Evolutionary conservation across 495 filamentous ascomycete genomes (phyloP), one percentile per base, ranked within the genome.

Genomic region (Podospora tetraspora): DNA sequence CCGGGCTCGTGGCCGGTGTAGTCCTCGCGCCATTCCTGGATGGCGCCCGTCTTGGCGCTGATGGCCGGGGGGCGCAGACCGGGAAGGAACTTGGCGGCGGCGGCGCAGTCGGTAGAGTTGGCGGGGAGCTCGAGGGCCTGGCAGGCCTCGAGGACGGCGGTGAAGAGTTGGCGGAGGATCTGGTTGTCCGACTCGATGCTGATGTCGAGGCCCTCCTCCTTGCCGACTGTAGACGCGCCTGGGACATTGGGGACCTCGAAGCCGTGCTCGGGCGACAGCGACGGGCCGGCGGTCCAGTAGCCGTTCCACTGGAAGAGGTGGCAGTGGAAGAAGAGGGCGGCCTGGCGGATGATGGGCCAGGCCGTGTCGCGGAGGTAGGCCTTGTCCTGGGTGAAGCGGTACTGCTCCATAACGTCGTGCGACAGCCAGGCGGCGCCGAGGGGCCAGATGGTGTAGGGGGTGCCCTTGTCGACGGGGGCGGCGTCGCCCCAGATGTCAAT

Each of bases 401-500:
- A 84, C 58, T 80, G 78, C 62, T 86, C 83, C 71, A 81, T 81
- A 19, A 79, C 72, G 65, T 86, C 81, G 19, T 70, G 71, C 19
- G 76, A 79, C 3, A 86, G 75, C 84, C 84, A 86, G 12, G 82
- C 81, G 12, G 76, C 79, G 7, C 83, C 81, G 11, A 84, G 77
- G 0, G 83, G 83, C 79, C 80, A 84, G 32, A 84, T 71, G 19
- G 79, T 84, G 9, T 78, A 78, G 5, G 78, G 76, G 57, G 81
- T 81, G 73, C 79, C 80, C 24, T 77, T 73, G 69, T 85, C 81
- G 3, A 77, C 75, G 3, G 83, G 83, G 3, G 77, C 78, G 11
- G 80, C 76, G 64, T 86, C 84, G 13, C 79, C 83, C 80, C 82
- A 85, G 27, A 84, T 72, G 67, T 85, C 84, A 0, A 80, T 82